Evolutionary conservation across 139 green algal genomes (phyloP), one percentile per base, ranked within the genome.

Genomic region (Tetratostichococcus sp.): DNA sequence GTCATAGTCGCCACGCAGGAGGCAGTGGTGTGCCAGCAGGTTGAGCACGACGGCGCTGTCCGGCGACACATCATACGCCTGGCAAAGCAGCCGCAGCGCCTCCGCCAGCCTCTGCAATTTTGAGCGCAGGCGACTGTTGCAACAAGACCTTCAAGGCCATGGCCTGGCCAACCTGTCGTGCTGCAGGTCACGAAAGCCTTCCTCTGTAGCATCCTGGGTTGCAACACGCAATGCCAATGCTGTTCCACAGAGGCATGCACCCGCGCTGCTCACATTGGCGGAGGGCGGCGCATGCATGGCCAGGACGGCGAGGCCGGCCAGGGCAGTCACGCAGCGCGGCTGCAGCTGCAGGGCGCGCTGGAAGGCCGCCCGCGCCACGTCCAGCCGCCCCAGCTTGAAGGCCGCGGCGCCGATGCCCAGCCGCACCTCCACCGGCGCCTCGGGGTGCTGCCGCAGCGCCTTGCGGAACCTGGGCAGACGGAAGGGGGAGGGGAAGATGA

Each of bases 361-460:
- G 76, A 87, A 95, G 1, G 90, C 90, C 17, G 79, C 73, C 6
- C 67, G 67, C 21, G 89, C 89, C 35, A 80, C 87, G 35, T 69
- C 75, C 19, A 86, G 71, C 35, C 90, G 79, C 32, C 91, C 89
- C 57, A 94, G 74, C 32, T 77, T 75, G 59, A 93, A 89, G 65
- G 83, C 79, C 80, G 89, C 96, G 0, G 85, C 86, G 0, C 82
- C 93, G 21, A 97, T 89, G 80, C 93, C 93, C 72, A 97, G 82
- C 19, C 93, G 87, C 35, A 97, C 89, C 69, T 95, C 88, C 0
- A 92, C 72, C 0, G 93, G 93, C 65, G 80, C 87, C 4, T 35
- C 69, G 17, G 93, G 93, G 80, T 91, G 82, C 30, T 80, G 33
- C 4, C 70, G 73, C 57, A 97, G 79, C 21, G 86, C 89, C 8